A percentile compares a stretch with the other conserved stretches of the same genome.
phyloP scores from a whole-genome alignment of 768 basidiomycete species.

The Tylopilus felleus region DNA sequence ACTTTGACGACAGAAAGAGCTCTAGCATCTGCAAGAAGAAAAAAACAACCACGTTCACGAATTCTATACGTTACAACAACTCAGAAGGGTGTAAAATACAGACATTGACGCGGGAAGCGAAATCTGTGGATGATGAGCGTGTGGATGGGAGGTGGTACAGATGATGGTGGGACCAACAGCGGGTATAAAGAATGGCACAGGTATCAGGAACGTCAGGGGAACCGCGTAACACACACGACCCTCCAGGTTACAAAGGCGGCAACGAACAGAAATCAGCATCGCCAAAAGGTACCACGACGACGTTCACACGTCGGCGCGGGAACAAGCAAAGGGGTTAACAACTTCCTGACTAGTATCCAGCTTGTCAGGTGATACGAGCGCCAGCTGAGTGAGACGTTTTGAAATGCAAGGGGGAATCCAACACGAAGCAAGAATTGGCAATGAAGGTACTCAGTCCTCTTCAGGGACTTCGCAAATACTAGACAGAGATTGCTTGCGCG shows the following conservation, averaged over 20 bases:
- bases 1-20: not conserved
- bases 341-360: constrained; percentile 17
- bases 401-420: not conserved
- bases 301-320: constrained; percentile 13
- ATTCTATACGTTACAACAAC: constrained; percentile 18
- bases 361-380: constrained; percentile 16
- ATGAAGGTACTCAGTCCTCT: constrained; percentile 21
- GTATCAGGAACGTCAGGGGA: constrained; percentile 27
- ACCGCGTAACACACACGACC: constrained; percentile 13
- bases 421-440: not conserved
- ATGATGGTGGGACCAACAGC: constrained; percentile 21
- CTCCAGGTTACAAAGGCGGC: constrained; percentile 13
- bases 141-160: constrained; percentile 24
- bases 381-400: not conserved
- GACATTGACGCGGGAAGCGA: constrained; percentile 9
- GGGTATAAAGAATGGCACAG: constrained; percentile 31
- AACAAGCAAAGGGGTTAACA: constrained; percentile 9
- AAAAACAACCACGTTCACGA: not conserved
- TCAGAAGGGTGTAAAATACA: constrained; percentile 18
- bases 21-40: constrained; percentile 12
- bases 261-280: constrained; percentile 26
- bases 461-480: constrained; percentile 34
- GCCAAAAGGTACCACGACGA: constrained; percentile 11
- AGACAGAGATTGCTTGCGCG: constrained; percentile 30
- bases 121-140: constrained; percentile 19